A percentile compares a stretch with the other conserved stretches of the same genome.
phyloP scores from a whole-genome alignment of 306 rosid genomes.

The Argentina anserina region DNA sequence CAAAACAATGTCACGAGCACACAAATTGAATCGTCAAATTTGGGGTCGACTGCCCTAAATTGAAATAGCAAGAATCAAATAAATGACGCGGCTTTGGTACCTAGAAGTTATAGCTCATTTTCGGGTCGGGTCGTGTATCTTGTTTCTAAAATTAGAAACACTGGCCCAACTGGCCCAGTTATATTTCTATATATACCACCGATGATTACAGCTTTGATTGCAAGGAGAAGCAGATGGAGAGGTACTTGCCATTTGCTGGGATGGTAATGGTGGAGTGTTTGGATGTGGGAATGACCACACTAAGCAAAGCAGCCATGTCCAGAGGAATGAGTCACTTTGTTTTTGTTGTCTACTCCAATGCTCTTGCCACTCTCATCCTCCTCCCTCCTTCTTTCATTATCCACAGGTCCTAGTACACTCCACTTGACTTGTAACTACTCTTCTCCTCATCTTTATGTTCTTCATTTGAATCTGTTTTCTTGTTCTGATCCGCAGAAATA shows the following conservation, averaged over 20 bases:
- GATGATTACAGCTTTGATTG: background rate
- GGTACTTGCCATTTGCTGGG: slow-evolving; percentile 23
- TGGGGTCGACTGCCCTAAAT: slow-evolving; percentile 13
- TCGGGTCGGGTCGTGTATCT: background rate
- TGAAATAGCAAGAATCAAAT: background rate
- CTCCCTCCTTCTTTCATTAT: slow-evolving; percentile 31
- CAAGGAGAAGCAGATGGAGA: background rate
- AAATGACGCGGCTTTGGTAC: background rate
- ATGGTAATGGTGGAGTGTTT: slow-evolving; percentile 38
- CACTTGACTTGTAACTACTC: no score
- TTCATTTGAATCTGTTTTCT: background rate
- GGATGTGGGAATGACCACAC: slow-evolving; percentile 32
- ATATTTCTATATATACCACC: background rate
- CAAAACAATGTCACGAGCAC: background rate
- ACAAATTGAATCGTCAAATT: background rate
- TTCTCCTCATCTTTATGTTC: background rate
- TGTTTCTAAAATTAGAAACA: background rate
- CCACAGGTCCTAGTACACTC: slow-evolving; percentile 30
- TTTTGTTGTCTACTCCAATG: slow-evolving; percentile 40
- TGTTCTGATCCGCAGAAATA: slow-evolving; percentile 26
- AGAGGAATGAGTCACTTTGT: slow-evolving; percentile 41
- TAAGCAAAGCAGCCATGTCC: slow-evolving; percentile 43
- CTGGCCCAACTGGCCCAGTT: background rate
- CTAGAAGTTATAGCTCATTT: background rate
- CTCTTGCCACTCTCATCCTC: slow-evolving; percentile 37